Evolutionary conservation across 148 eudicot species (phyloP), one percentile per base, ranked within the genome.

Genomic region (Amaranthus cruentus): DNA sequence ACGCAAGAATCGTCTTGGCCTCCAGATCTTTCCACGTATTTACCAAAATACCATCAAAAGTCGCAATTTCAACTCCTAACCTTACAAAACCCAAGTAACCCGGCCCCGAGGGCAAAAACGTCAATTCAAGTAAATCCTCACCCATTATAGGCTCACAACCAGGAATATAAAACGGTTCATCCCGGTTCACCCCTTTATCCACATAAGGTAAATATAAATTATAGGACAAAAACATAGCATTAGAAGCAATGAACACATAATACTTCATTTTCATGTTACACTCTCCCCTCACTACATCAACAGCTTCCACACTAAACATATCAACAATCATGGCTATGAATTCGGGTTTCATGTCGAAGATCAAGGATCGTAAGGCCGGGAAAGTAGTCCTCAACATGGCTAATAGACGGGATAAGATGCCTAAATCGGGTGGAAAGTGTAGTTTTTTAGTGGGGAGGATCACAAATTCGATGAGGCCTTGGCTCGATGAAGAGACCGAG

Each of bases 21-120:
- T 90, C 91, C 0, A 86, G 73, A 52, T 79, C 87, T 0, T 82
- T 77, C 85, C 86, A 90, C 0, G 86, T 74, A 62, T 88, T 88
- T 6, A 66, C 70, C 14, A 86, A 62, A 47, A 86, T 80, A 5
- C 91, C 90, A 10, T 76, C 75, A 6, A 68, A 77, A 14, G 58
- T 75, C 2, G 70, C 73, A 3, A 59, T 75, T 54, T 75, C 79
- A 1, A 12, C 42, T 14, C 81, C 81, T 6, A 78, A 42, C 7
- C 70, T 75, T 7, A 71, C 69, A n/a, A 68, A 81, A 56, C 74
- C 79, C 1, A 42, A 11, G 18, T 79, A 68, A 18, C 50, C 13
- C 54, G 52, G 75, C 3, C 64, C 50, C 6, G 56, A 62, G 4
- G 79, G 63, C 68, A 70, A 7, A 14, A 55, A 54, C 4, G 77